Base-by-base conservation (phyloP, 148 eudicot species). In the Rhododendron kiyosumense region DNA sequence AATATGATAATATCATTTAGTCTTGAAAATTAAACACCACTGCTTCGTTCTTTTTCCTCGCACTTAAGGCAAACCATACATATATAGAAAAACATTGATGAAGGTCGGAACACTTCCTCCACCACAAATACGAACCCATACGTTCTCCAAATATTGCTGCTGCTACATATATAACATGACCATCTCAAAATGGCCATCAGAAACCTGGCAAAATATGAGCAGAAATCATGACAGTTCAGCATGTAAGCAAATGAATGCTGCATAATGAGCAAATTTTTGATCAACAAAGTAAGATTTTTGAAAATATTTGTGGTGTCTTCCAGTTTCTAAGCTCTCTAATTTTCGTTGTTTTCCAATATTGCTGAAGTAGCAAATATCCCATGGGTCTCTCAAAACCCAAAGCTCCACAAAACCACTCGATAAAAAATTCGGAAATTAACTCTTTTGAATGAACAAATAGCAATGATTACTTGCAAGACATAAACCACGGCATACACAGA, bases 391-490 rank as follows among this genome's bases (percentile, higher is more conserved):
- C 18, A 74, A 74, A 34, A 18, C 45, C 45, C 41, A 74, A 71
- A 71, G 38, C 76, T 67, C 79, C 48, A 41, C 49, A 76, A 76
- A 18, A 76, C 26, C 48, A 38, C 4, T 46, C 1, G 54, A 9
- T 26, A 26, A 78, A 48, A 24, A 45, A 45, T 38, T 78, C 2
- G 12, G 81, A 78, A 78, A 45, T 78, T 26, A 78, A 78, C 54
- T 45, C 81, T 43, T 38, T 38, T 78, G 52, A 76, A 22, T 76
- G 61, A 76, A 76, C 52, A 77, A 45, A 78, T 78, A 78, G 79
- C 48, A 36, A 76, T 11, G 15, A 75, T 22, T 28, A 71, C 38
- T 13, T 1, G 32, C 38, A 71, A 9, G 38, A 28, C 34, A 14
- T 30, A 26, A 18, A 71, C 2, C 74, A 71, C 12, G 9, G 36